Conservation (phyloP, 306 rosid species). For the Heteromeles arbutifolia region DNA sequence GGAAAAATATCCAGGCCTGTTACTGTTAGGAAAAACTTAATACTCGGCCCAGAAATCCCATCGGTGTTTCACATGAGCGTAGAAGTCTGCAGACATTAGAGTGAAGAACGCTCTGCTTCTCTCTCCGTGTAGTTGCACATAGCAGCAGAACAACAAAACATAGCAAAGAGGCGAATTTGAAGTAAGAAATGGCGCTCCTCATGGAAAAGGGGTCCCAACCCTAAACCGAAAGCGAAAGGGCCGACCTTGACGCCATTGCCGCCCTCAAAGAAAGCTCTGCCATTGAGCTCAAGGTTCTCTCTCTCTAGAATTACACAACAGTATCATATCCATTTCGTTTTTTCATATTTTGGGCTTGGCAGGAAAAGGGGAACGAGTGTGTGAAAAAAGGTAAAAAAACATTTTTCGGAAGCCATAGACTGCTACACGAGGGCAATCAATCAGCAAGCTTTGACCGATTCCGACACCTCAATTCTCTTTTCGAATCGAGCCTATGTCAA, state of each 20-base stretch:
- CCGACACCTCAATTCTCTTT: conserved; percentile 57
- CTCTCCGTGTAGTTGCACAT: background rate
- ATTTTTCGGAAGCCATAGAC: conserved; percentile 79
- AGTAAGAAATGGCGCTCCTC: conserved; percentile 62
- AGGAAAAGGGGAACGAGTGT: conserved; percentile 85
- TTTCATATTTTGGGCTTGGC: conserved; percentile 4
- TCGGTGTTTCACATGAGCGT: background rate
- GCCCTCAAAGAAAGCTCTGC: conserved; percentile 80
- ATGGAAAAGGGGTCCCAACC: conserved; percentile 81
- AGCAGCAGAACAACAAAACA: background rate
- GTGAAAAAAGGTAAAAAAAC: conserved; percentile 78
- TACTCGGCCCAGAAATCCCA: background rate
- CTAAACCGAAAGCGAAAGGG: conserved; percentile 60
- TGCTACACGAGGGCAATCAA: conserved; percentile 79
- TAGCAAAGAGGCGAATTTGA: background rate
- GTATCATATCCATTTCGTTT: background rate
- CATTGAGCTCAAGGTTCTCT: conserved; percentile 60
- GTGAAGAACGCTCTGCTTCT: background rate
- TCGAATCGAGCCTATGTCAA: conserved; percentile 83
- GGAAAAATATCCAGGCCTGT: too few relatives aligned
- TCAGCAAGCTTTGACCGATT: conserved; percentile 56
- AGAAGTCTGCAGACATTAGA: background rate
- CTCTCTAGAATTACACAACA: background rate
- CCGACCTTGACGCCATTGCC: conserved; percentile 89
- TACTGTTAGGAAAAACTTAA: background rate